Evolutionary conservation across 2,329 filamentous ascomycete genomes (phyloP).

Genomic region (Cercospora janseana): DNA sequence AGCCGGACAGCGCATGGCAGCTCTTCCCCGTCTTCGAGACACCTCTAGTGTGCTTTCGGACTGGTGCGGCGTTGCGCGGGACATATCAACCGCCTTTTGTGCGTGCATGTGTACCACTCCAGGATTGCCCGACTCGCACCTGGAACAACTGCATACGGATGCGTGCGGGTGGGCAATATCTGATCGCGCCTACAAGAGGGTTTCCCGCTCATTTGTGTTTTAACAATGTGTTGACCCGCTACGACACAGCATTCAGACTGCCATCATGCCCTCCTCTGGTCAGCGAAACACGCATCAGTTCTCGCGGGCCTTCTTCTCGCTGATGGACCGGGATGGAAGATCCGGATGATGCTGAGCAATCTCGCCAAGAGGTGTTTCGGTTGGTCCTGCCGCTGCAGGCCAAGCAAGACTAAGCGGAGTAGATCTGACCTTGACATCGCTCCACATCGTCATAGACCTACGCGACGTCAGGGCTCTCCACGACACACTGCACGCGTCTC

Average conservation of each 20-base stretch:
- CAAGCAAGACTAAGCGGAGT: conserved; percentile 16
- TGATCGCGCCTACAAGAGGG: too few species aligned
- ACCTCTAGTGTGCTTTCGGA: background rate
- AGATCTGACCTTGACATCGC: conserved; percentile 15
- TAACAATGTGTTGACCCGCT: background rate
- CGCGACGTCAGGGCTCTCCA: background rate
- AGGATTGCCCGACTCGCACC: too few species aligned
- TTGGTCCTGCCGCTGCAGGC: conserved; percentile 10
- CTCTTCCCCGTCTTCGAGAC: background rate
- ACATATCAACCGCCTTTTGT: background rate
- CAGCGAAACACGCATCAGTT: conserved; percentile 14
- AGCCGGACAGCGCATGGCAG: conserved; percentile 5
- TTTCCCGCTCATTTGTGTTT: too few species aligned
- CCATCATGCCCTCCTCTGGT: background rate
- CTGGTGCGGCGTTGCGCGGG: background rate
- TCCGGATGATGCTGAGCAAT: conserved; percentile 8
- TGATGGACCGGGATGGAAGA: conserved; percentile 3
- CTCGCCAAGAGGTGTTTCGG: conserved; percentile 11
- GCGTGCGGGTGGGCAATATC: too few species aligned
- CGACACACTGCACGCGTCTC: conserved; percentile 3
- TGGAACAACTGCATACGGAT: too few species aligned
- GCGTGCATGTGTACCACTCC: background rate
- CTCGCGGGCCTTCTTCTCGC: conserved; percentile 5
- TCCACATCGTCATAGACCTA: conserved; percentile 16
- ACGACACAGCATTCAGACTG: background rate